A percentile compares a stretch with the other conserved stretches of the same genome.
These are phyloP conservation scores for Aschersonia sp. DNA, from an alignment of 2,329 filamentous ascomycete genomes.

Conservation along the genomic window DNA sequence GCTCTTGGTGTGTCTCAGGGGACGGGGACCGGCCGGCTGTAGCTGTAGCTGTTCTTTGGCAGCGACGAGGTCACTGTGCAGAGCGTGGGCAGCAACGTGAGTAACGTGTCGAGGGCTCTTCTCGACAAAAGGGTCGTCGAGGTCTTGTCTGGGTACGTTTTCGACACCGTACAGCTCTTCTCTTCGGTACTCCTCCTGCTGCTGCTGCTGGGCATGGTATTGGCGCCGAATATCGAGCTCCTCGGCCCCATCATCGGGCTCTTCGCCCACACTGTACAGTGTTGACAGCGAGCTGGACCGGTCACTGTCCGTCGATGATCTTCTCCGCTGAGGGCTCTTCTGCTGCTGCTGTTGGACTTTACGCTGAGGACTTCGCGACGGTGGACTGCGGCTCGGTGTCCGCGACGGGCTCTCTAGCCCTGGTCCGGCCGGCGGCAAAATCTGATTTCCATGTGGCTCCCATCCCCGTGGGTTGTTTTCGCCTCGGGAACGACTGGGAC, in stretches of 20 bases:
- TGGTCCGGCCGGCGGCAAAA: constrained; percentile 4
- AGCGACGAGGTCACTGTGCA: neutral
- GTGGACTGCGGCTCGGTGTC: constrained; percentile 7
- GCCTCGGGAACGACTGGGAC: constrained; percentile 25
- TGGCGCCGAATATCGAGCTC: constrained; percentile 2
- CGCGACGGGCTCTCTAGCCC: constrained; percentile 3
- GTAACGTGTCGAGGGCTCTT: too few relatives aligned
- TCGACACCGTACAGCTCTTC: neutral
- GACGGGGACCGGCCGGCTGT: constrained; percentile 5
- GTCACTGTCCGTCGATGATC: constrained; percentile 25
- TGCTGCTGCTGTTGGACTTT: too few relatives aligned
- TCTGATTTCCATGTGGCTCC: constrained; percentile 8
- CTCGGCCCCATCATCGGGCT: constrained; percentile 21
- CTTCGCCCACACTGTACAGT: constrained; percentile 35
- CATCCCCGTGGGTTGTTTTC: constrained; percentile 7
- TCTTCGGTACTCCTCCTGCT: too few relatives aligned
- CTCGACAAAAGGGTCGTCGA: too few relatives aligned
- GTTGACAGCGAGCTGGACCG: constrained; percentile 40
- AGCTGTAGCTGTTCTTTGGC: constrained; percentile 1
- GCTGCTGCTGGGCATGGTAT: neutral
- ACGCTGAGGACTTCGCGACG: too few relatives aligned
- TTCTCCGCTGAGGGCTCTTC: constrained; percentile 3
- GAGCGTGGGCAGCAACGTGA: too few relatives aligned
- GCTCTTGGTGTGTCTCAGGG: constrained; percentile 8
- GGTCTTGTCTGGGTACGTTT: neutral